These are phyloP conservation scores for Williopsis jadinii DNA, from an alignment of 1,139 yeast species.

Conservation along the genomic window DNA sequence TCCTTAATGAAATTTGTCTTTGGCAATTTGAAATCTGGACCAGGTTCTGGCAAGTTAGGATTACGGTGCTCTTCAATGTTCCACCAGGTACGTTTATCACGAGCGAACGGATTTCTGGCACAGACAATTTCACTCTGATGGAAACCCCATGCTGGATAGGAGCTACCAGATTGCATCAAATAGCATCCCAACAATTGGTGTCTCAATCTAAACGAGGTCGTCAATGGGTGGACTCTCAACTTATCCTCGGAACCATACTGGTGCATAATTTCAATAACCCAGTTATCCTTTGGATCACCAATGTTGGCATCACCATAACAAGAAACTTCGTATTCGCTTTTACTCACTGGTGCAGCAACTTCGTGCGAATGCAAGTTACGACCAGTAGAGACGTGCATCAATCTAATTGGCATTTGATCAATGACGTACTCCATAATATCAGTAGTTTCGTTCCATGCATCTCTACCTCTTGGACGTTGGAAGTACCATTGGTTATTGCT, in stretches of 20 bases:
- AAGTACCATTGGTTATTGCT: constrained; percentile 85
- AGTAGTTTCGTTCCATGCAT: constrained; percentile 44
- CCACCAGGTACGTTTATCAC: constrained; percentile 98
- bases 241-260: constrained; percentile 68
- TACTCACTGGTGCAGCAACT: constrained; percentile 73
- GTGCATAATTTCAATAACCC: constrained; percentile 85
- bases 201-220: constrained; percentile 76
- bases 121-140: constrained; percentile 96
- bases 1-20: constrained; percentile 80
- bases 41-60: constrained; percentile 62
- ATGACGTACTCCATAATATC: constrained; percentile 50
- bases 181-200: constrained; percentile 71
- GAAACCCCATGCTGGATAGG: constrained; percentile 96
- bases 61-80: constrained; percentile 84
- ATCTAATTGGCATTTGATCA: constrained; percentile 72
- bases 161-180: constrained; percentile 72
- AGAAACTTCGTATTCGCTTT: constrained; percentile 75
- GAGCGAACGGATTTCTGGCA: constrained; percentile 61
- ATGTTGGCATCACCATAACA: constrained; percentile 82
- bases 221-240: constrained; percentile 70
- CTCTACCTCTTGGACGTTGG: constrained; percentile 61
- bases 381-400: constrained; percentile 75
- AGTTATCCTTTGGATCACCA: constrained; percentile 91
- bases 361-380: constrained; percentile 89
- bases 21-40: constrained; percentile 70